Percentiles rank a stretch among this genome's conserved stretches.
These are phyloP conservation scores for Alternaria metachromatica DNA, from an alignment of 2,329 filamentous ascomycete genomes.

Conservation along the genomic window DNA sequence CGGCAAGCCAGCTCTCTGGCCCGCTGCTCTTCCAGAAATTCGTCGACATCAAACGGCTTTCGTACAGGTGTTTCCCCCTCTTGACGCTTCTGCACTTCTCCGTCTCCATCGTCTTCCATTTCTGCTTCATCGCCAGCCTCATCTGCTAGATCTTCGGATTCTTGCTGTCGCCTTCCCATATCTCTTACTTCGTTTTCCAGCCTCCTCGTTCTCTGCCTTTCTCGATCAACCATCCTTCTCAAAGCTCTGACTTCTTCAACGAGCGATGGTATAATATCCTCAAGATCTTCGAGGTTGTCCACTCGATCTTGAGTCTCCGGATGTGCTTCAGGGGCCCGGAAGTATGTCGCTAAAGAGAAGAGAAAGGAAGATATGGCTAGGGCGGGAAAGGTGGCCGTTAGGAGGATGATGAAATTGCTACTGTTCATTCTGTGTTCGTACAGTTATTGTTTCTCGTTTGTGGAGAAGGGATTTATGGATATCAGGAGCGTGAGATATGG, in stretches of 20 bases:
- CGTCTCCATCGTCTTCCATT: not conserved
- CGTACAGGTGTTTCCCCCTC: not conserved
- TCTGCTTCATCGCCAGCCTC: not conserved
- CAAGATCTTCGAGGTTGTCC: not conserved
- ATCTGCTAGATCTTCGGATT: not conserved
- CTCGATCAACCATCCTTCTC: not conserved
- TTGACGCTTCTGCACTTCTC: not conserved
- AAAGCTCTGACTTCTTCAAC: not conserved
- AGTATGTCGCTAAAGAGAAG: not conserved
- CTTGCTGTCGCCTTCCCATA: not conserved
- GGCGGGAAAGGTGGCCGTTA: not conserved
- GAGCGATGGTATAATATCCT: not conserved
- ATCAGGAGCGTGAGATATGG: not conserved
- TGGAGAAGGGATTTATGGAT: not conserved
- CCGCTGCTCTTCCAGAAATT: not conserved
- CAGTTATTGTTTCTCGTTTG: not conserved
- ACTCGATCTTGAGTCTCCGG: not conserved
- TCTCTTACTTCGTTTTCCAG: not conserved
- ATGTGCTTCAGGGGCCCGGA: not conserved
- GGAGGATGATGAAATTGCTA: not conserved
- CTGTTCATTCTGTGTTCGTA: not conserved
- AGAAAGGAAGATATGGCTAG: not conserved
- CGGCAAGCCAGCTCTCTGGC: not conserved
- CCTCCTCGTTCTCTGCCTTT: not conserved
- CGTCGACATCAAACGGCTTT: not conserved